phyloP scores from a whole-genome alignment of 345 rosid genomes.

The Camelina hispida region DNA sequence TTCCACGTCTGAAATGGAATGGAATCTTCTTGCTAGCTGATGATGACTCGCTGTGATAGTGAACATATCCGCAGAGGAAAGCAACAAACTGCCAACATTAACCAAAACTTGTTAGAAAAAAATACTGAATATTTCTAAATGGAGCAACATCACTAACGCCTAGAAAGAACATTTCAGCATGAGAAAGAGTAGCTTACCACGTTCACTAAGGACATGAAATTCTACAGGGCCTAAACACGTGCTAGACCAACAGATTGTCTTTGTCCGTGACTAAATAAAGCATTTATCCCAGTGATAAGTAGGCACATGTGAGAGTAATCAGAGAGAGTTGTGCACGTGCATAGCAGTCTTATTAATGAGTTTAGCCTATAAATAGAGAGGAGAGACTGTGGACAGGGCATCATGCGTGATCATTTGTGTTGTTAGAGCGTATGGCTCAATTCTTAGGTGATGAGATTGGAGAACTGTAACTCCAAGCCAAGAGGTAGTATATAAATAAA shows the following conservation, averaged over 20 bases:
- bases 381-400: too few relatives aligned
- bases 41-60: constrained; percentile 63
- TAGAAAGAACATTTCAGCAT: not conserved
- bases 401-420: too few relatives aligned
- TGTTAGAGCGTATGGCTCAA: too few relatives aligned
- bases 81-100: constrained; percentile 69
- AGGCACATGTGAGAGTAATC: too few relatives aligned
- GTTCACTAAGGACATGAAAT: constrained; percentile 76
- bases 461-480: constrained; percentile 47
- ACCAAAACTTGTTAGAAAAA: constrained; percentile 30
- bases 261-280: constrained; percentile 93
- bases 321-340: too few relatives aligned
- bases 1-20: constrained; percentile 92
- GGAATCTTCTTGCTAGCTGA: constrained; percentile 59
- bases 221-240: constrained; percentile 92
- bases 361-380: too few relatives aligned
- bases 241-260: constrained; percentile 94
- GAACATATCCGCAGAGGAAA: constrained; percentile 83
- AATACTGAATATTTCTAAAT: not conserved
- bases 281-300: constrained; percentile 68
- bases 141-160: not conserved
- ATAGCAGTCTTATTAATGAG: too few relatives aligned
- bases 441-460: too few relatives aligned
- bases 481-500: constrained; percentile 84
- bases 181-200: constrained; percentile 63